phyloP scores from a whole-genome alignment of 176 grass and related monocot species.

The Oryza glaberrima region DNA sequence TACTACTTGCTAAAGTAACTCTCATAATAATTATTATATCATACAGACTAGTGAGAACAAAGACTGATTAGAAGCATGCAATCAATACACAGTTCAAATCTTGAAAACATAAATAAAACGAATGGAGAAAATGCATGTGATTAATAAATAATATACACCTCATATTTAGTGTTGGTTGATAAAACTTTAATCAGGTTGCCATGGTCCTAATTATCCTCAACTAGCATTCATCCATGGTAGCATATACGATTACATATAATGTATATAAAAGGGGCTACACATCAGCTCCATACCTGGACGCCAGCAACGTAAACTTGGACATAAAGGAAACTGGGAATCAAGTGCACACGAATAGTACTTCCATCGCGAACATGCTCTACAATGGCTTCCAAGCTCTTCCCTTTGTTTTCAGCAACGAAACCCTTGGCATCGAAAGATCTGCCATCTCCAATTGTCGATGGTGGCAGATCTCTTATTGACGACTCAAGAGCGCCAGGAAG shows the following conservation, averaged over 20 bases:
- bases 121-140: not conserved
- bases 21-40: not conserved
- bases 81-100: not conserved
- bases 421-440: conserved; percentile 90
- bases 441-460: conserved; percentile 91
- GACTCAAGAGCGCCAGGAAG: conserved; percentile 65
- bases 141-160: not conserved
- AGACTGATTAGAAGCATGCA: not conserved
- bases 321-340: conserved; percentile 87
- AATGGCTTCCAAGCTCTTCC: conserved; percentile 86
- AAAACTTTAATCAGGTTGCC: not conserved
- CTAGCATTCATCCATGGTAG: not conserved
- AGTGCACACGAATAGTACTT: conserved; percentile 83
- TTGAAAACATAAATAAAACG: not conserved
- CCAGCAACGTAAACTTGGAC: conserved; percentile 95
- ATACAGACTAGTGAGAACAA: not conserved
- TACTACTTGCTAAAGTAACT: not conserved
- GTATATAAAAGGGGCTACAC: conserved; percentile 16
- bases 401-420: conserved; percentile 74
- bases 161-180: not conserved
- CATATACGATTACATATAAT: not conserved
- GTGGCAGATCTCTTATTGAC: conserved; percentile 85
- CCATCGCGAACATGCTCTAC: conserved; percentile 97
- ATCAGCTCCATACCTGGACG: conserved; percentile 61
- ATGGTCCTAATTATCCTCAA: not conserved